Evolutionary conservation across 2,329 filamentous ascomycete genomes (phyloP).

Genomic region (Arthroderma sp.): DNA sequence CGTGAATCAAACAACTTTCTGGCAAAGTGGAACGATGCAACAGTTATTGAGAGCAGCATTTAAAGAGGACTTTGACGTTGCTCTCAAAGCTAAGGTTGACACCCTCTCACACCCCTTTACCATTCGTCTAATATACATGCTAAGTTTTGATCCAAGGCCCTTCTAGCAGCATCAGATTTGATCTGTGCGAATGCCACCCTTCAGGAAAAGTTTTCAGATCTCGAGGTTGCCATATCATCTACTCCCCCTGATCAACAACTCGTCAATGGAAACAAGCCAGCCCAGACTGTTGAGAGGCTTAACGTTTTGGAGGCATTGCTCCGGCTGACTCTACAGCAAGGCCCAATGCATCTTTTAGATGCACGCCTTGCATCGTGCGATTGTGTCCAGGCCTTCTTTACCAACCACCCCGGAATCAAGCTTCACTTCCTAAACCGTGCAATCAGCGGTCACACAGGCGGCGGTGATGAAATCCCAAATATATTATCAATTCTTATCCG

Average conservation of each 20-base stretch:
- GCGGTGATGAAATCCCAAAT: conserved; percentile 73
- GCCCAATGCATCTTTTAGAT: conserved; percentile 58
- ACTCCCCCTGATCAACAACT: conserved; percentile 20
- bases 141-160: conserved; percentile 43
- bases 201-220: conserved; percentile 80
- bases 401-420: conserved; percentile 65
- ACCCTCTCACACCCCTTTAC: conserved; percentile 1
- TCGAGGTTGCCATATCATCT: conserved; percentile 49
- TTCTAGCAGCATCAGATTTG: conserved; percentile 75
- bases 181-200: conserved; percentile 68
- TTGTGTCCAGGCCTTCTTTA: conserved; percentile 87
- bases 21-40: conserved; percentile 67
- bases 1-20: conserved; percentile 76
- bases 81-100: conserved; percentile 67
- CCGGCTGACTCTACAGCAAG: conserved; percentile 62
- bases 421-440: conserved; percentile 77
- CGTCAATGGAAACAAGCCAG: conserved; percentile 26
- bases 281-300: conserved; percentile 48
- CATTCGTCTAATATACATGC: neutral
- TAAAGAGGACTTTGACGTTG: conserved; percentile 55
- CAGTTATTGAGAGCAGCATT: conserved; percentile 76
- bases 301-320: conserved; percentile 92
- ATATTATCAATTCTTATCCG: conserved; percentile 71
- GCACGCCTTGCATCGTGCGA: conserved; percentile 74
- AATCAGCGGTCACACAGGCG: conserved; percentile 71